phyloP scores from a whole-genome alignment of 2,329 filamentous ascomycete species.

The Exophiala calicioides region DNA sequence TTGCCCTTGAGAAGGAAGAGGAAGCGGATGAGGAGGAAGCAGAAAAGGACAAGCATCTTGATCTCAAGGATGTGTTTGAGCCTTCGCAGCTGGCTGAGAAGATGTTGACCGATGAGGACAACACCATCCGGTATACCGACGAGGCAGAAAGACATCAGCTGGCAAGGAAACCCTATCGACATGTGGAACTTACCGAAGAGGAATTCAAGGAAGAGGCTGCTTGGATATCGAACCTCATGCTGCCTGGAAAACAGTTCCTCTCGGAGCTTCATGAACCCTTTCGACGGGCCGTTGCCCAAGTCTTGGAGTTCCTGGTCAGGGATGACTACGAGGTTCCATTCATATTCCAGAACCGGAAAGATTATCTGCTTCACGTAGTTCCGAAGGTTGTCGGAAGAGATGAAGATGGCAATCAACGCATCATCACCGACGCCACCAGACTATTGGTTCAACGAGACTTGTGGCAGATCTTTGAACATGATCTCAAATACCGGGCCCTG shows the following conservation, averaged over 20 bases:
- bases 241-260: constrained; percentile 78
- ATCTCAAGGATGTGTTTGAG: constrained; percentile 97
- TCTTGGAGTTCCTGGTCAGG: constrained; percentile 90
- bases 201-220: constrained; percentile 85
- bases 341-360: constrained; percentile 96
- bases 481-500: constrained; percentile 91
- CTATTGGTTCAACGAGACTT: constrained; percentile 88
- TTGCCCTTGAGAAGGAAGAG: constrained; percentile 86
- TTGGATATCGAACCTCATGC: constrained; percentile 90
- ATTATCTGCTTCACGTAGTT: constrained; percentile 89
- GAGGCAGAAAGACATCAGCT: constrained; percentile 94
- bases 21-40: constrained; percentile 76
- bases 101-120: constrained; percentile 93
- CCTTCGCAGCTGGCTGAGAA: constrained; percentile 92
- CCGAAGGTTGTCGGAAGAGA: constrained; percentile 68
- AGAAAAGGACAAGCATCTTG: constrained; percentile 77
- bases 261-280: constrained; percentile 77
- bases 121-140: constrained; percentile 82
- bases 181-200: constrained; percentile 76
- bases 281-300: constrained; percentile 82
- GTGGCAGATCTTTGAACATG: constrained; percentile 92
- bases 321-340: constrained; percentile 96
- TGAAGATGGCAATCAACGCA: constrained; percentile 66
- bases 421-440: constrained; percentile 77
- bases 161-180: constrained; percentile 83